Evolutionary conservation across 2,329 filamentous ascomycete genomes (phyloP).

Genomic region (Fonsecaea erecta): DNA sequence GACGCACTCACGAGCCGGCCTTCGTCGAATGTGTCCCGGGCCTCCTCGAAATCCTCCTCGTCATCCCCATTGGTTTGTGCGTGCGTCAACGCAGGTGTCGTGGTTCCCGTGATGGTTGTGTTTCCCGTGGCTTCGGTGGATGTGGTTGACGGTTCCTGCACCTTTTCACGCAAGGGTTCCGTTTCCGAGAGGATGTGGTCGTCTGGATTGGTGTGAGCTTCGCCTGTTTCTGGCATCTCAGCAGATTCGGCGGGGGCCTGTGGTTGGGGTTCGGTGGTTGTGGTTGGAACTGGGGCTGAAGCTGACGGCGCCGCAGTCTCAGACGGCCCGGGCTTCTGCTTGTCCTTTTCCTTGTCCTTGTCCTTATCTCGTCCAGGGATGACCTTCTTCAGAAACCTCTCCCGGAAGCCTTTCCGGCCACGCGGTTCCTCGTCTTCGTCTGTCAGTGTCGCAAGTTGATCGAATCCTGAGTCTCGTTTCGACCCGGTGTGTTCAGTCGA

Average conservation of each 20-base stretch:
- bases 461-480: constrained; percentile 27
- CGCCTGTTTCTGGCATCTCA: background rate
- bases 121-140: constrained; percentile 22
- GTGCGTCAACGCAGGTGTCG: constrained; percentile 28
- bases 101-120: constrained; percentile 22
- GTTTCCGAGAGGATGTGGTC: constrained; percentile 11
- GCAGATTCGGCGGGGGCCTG: background rate
- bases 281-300: constrained; percentile 2
- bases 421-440: constrained; percentile 31
- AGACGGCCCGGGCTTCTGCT: constrained; percentile 14
- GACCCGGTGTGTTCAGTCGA: constrained; percentile 26
- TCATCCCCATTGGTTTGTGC: constrained; percentile 26
- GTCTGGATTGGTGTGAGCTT: constrained; percentile 21
- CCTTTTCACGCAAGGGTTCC: constrained; percentile 23
- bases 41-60: constrained; percentile 38
- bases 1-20: constrained; percentile 22
- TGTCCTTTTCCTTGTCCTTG: constrained; percentile 15
- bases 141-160: constrained; percentile 28
- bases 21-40: constrained; percentile 37
- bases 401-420: constrained; percentile 34
- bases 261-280: background rate
- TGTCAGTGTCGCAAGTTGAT: constrained; percentile 19
- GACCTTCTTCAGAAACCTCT: constrained; percentile 33
- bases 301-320: constrained; percentile 1
- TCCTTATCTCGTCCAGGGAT: constrained; percentile 33